Base-by-base conservation (phyloP, 805 yeast genomes). In the Zygosaccharomyces bisporus region DNA sequence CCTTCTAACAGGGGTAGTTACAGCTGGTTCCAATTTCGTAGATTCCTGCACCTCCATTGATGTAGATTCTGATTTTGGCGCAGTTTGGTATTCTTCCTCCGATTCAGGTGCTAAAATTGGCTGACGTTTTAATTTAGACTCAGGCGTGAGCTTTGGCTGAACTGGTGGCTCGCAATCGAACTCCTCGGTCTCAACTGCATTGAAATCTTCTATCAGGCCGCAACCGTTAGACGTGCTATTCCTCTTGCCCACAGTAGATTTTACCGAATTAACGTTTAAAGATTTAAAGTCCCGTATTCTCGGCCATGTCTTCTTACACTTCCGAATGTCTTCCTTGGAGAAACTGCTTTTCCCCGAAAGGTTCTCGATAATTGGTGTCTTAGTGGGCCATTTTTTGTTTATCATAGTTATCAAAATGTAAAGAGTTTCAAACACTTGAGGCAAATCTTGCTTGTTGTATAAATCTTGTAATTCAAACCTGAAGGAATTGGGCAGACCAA, bases 401-500 rank as follows among this genome's bases (percentile, higher is more conserved):
- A 93, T 71, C 60, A 87, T 78, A 53, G 78, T 86, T 40, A 89
- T 81, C 51, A 91, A 67, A 2, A 96, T 96, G 68, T 91, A 96
- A 29, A 93, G 66, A 54, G 97, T 90, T 65, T 88, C 89, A 60
- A 93, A 84, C 19, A 93, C 98, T 59, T 87, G 90, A 12, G 98
- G 98, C 16, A 90, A 77, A 59, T 91, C 86, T 57, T 88, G 90
- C 58, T 83, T 83, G 59, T 93, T 97, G 66, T 89, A 93, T 29
- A 93, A 72, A 64, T 93, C 99, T 3, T 95, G 89, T 46, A 90
- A 75, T 61, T 91, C 99, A 61, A 93, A 93, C 39, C 85, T 76
- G 63, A 90, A 93, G 43, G 89, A 73, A 45, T 86, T 90, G 0
- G 98, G 99, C 52, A 93, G 80, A 20, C 78, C 81, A 48, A 88